A percentile compares a stretch with the other conserved stretches of the same genome.
phyloP scores from a whole-genome alignment of 208 protist species.

The Leishmania tropica region DNA sequence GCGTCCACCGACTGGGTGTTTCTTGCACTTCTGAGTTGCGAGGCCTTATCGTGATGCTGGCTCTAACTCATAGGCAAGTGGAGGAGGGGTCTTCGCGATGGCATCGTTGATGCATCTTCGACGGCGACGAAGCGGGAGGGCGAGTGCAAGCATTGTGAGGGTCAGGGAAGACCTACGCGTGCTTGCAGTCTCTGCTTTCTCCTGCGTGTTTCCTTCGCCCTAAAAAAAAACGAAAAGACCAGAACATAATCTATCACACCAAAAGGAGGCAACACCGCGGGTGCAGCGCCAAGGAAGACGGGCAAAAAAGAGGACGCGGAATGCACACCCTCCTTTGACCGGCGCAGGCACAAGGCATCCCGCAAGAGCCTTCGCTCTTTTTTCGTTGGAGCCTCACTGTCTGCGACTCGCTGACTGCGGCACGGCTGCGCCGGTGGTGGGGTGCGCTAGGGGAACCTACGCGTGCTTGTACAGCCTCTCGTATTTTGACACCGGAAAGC shows the following conservation, averaged over 20 bases:
- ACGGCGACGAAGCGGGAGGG: background rate
- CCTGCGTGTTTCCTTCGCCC: background rate
- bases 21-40: conserved; percentile 21
- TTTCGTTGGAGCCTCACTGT: background rate
- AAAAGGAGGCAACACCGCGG: background rate
- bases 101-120: background rate
- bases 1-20: conserved; percentile 48
- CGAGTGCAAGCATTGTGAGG: background rate
- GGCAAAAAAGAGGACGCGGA: background rate
- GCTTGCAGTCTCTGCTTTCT: background rate
- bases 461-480: background rate
- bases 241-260: background rate
- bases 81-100: background rate
- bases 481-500: background rate
- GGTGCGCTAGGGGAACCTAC: background rate
- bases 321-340: background rate
- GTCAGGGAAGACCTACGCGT: no score
- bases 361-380: background rate
- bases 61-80: background rate
- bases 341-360: background rate
- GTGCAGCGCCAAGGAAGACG: background rate
- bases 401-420: background rate
- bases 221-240: background rate
- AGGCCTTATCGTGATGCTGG: conserved; percentile 22
- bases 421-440: background rate